Percentiles rank a stretch among this genome's conserved stretches.
These are phyloP conservation scores for Saksenaea oblongispora DNA, from an alignment of 371 early-diverging fungal genomes.

Conservation along the genomic window DNA sequence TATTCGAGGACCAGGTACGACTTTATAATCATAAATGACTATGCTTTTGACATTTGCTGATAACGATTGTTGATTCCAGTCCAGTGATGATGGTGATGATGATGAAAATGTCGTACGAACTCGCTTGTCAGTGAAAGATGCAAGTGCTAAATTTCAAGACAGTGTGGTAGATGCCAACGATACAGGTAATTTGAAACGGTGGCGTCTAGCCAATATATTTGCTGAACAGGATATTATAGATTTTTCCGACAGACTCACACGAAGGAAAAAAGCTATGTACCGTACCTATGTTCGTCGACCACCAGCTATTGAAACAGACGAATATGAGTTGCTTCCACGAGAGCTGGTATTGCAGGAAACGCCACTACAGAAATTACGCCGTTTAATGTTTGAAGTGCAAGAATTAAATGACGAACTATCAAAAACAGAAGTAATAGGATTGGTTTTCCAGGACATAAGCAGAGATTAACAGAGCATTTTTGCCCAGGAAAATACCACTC, in stretches of 20 bases:
- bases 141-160: constrained; percentile 57
- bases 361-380: constrained; percentile 71
- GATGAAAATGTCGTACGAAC: constrained; percentile 61
- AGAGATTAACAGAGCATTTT: not conserved
- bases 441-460: not conserved
- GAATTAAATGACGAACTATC: constrained; percentile 76
- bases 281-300: constrained; percentile 61
- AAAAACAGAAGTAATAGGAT: constrained; percentile 44
- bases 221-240: constrained; percentile 31
- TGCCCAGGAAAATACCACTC: constrained; percentile 10
- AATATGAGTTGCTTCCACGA: constrained; percentile 66
- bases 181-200: constrained; percentile 34
- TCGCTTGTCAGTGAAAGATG: constrained; percentile 60
- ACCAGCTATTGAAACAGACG: constrained; percentile 60
- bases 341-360: constrained; percentile 68
- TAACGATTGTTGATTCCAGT: constrained; percentile 14
- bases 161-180: constrained; percentile 47
- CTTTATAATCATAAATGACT: not conserved
- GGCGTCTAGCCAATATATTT: not conserved
- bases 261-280: constrained; percentile 68
- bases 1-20: constrained; percentile 58
- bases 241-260: constrained; percentile 63
- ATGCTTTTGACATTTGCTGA: not conserved
- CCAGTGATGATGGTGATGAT: constrained; percentile 64
- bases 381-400: constrained; percentile 81